Percentiles rank a stretch among this genome's conserved stretches.
Conservation (phyloP, 2,329 filamentous ascomycete species). For the Penicillium decumbens region DNA sequence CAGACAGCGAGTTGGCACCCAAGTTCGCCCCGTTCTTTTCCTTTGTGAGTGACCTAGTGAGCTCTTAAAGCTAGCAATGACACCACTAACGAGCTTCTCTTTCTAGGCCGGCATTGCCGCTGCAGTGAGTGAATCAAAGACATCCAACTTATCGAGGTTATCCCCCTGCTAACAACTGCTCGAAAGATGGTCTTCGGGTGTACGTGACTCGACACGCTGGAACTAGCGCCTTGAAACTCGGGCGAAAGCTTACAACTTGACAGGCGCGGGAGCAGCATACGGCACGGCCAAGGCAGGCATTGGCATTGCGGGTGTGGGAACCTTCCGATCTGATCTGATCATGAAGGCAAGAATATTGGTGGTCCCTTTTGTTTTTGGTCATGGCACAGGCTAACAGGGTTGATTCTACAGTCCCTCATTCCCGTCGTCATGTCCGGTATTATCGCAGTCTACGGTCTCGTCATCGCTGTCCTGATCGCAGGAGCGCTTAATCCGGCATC, state of each 20-base stretch:
- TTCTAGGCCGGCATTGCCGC: conserved; percentile 47
- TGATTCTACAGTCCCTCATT: conserved; percentile 43
- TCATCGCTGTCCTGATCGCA: conserved; percentile 93
- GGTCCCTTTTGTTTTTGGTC: neutral
- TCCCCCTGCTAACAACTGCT: conserved; percentile 22
- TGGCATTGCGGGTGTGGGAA: conserved; percentile 63
- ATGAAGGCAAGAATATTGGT: conserved; percentile 54
- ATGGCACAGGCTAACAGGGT: conserved; percentile 16
- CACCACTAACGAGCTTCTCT: conserved; percentile 24
- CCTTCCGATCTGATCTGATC: conserved; percentile 62
- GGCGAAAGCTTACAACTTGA: conserved; percentile 22
- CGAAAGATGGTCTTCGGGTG: conserved; percentile 50
- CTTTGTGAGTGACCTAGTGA: conserved; percentile 51
- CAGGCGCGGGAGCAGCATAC: conserved; percentile 62
- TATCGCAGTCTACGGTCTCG: conserved; percentile 94
- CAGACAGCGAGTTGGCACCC: conserved; percentile 52
- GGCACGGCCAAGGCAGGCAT: conserved; percentile 65
- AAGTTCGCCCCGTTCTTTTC: conserved; percentile 65
- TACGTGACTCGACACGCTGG: conserved; percentile 32
- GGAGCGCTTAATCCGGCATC: conserved; percentile 71
- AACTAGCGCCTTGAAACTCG: conserved; percentile 1
- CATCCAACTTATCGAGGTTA: neutral
- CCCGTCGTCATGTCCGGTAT: conserved; percentile 91
- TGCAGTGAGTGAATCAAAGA: conserved; percentile 39
- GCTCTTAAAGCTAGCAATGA: conserved; percentile 1